phyloP scores from a whole-genome alignment of 2,329 filamentous ascomycete genomes.

The Raffaelea albimanens region DNA sequence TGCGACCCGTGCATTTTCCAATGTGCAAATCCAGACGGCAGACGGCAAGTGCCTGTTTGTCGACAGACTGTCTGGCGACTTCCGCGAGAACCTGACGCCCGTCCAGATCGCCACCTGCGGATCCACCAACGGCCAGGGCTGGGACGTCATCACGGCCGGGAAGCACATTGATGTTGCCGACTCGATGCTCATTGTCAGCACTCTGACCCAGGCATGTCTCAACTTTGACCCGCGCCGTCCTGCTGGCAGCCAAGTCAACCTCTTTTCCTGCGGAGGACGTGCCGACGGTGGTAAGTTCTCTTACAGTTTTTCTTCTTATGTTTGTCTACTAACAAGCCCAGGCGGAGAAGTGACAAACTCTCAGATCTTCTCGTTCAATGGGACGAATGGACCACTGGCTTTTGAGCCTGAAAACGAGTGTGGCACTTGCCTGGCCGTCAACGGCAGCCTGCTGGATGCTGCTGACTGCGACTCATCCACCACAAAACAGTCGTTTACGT shows the following conservation, averaged over 20 bases:
- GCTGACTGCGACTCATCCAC: conserved; percentile 30
- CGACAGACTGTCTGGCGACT: conserved; percentile 36
- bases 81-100: conserved; percentile 36
- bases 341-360: conserved; percentile 39
- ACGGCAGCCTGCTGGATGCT: conserved; percentile 32
- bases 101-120: conserved; percentile 34
- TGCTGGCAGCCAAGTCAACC: conserved; percentile 40
- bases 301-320: too few relatives aligned
- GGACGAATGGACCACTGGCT: conserved; percentile 28
- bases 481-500: conserved; percentile 32
- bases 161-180: conserved; percentile 38
- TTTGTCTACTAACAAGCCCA: conserved; percentile 6
- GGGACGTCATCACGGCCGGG: conserved; percentile 39
- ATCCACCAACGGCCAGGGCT: conserved; percentile 31
- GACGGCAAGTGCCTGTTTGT: conserved; percentile 36
- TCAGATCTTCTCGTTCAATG: conserved; percentile 40
- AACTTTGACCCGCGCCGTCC: conserved; percentile 46
- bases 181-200: conserved; percentile 44
- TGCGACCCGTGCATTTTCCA: conserved; percentile 33
- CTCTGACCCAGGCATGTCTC: conserved; percentile 47
- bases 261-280: conserved; percentile 50
- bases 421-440: conserved; percentile 37
- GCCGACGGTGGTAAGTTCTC: conserved; percentile 35
- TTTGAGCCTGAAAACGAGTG: conserved; percentile 35
- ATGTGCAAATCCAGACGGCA: conserved; percentile 33